phyloP scores from a whole-genome alignment of 2,329 filamentous ascomycete species.

The Verticillium dahliae region DNA sequence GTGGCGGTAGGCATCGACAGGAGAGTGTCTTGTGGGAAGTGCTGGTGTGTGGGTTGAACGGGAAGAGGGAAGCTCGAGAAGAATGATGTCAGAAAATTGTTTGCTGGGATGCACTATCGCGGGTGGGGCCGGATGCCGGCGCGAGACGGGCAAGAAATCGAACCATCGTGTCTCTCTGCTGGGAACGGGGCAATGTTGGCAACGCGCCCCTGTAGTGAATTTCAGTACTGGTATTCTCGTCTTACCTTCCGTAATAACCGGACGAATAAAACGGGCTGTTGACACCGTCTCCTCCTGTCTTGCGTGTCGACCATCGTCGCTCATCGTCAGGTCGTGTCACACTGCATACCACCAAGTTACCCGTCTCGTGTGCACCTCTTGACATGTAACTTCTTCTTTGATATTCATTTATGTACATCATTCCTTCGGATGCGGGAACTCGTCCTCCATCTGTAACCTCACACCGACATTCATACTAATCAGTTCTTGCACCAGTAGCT shows the following conservation, averaged over 20 bases:
- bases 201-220: no score
- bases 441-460: conserved; percentile 81
- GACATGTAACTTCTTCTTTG: neutral
- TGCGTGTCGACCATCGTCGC: no score
- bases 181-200: neutral
- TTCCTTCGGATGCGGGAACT: conserved; percentile 64
- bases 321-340: neutral
- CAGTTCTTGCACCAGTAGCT: conserved; percentile 90
- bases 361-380: neutral
- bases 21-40: neutral
- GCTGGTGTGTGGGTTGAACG: neutral
- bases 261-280: no score
- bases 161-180: neutral
- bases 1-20: neutral
- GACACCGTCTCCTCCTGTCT: no score
- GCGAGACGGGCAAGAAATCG: neutral
- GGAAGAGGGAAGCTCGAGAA: neutral
- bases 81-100: neutral
- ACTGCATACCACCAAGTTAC: neutral
- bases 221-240: no score
- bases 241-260: no score
- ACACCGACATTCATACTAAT: conserved; percentile 99
- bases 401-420: neutral
- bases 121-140: neutral
- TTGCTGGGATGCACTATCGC: neutral